phyloP scores from a whole-genome alignment of 2,329 filamentous ascomycete species.

The Corynespora cassiicola region DNA sequence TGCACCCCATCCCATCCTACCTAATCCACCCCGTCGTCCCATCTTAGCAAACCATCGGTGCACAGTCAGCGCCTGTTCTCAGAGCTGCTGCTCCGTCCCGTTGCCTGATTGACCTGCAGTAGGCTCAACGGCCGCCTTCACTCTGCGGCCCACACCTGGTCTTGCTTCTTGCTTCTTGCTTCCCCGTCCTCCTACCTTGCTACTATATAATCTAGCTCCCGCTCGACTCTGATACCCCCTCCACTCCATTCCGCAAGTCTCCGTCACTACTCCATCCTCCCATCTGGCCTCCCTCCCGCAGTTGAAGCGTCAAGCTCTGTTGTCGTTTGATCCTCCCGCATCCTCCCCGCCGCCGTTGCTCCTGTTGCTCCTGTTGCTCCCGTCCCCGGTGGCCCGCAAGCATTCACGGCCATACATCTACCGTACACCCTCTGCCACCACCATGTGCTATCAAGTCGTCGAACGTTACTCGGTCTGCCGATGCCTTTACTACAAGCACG shows the following conservation, averaged over 20 bases:
- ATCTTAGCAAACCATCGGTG: slow-evolving; percentile 32
- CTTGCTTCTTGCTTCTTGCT: slow-evolving; percentile 20
- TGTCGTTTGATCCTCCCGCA: slow-evolving; percentile 8
- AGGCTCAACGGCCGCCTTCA: slow-evolving; percentile 32
- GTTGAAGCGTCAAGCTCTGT: slow-evolving; percentile 13
- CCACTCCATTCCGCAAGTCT: slow-evolving; percentile 22
- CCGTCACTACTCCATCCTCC: slow-evolving; percentile 14
- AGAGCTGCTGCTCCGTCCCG: slow-evolving; percentile 40
- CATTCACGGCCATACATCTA: no score
- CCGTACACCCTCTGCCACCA: slow-evolving; percentile 7
- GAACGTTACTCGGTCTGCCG: slow-evolving; percentile 87
- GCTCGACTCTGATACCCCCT: no score
- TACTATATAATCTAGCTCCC: slow-evolving; percentile 43
- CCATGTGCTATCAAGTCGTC: slow-evolving; percentile 86
- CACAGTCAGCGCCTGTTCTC: slow-evolving; percentile 44
- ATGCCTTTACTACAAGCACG: slow-evolving; percentile 87
- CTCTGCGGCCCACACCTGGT: slow-evolving; percentile 31
- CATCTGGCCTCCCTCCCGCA: slow-evolving; percentile 17
- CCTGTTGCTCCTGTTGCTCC: no score
- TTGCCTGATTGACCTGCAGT: slow-evolving; percentile 43
- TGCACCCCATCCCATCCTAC: no score
- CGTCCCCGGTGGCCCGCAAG: slow-evolving; percentile 31
- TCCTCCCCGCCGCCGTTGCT: slow-evolving; percentile 1
- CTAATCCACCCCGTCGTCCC: no score
- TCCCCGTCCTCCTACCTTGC: slow-evolving; percentile 19